These are phyloP conservation scores for Wakefieldia striispora DNA, from an alignment of 768 basidiomycete genomes.

Conservation along the genomic window DNA sequence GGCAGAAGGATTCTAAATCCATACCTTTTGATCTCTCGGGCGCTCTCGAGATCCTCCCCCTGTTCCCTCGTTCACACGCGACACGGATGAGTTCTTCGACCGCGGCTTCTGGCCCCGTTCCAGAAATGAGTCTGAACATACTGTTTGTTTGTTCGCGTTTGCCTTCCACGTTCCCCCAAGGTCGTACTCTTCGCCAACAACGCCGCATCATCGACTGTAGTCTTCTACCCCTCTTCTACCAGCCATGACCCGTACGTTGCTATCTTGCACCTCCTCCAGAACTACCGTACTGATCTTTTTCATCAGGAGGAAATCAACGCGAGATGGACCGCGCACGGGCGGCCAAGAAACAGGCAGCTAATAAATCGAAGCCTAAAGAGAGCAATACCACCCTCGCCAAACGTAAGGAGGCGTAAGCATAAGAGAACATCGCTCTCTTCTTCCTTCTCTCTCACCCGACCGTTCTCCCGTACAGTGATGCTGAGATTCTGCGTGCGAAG, in stretches of 20 bases:
- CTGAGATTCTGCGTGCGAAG: constrained; percentile 70
- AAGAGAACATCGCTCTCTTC: constrained; percentile 7
- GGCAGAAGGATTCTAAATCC: constrained; percentile 11
- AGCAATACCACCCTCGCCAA: constrained; percentile 59
- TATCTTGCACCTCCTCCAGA: neutral
- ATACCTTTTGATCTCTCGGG: neutral
- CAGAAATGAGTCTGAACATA: neutral
- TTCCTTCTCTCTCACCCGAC: constrained; percentile 25
- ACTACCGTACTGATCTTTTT: constrained; percentile 9
- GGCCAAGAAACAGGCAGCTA: constrained; percentile 63
- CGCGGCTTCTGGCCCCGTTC: constrained; percentile 2
- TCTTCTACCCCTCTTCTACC: constrained; percentile 1
- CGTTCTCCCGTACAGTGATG: constrained; percentile 52
- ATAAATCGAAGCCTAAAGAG: constrained; percentile 67
- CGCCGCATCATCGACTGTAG: constrained; percentile 7
- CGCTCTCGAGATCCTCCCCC: constrained; percentile 15
- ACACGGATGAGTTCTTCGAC: neutral
- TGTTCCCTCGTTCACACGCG: constrained; percentile 1
- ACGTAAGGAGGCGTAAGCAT: constrained; percentile 73
- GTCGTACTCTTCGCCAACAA: neutral
- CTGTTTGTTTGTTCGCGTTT: constrained; percentile 29
- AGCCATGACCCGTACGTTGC: constrained; percentile 55
- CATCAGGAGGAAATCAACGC: constrained; percentile 77
- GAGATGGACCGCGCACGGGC: constrained; percentile 72
- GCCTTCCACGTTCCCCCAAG: neutral